Percentiles rank a stretch among this genome's conserved stretches.
Conservation (phyloP, 805 yeast species). For the Candida sithepensis region DNA sequence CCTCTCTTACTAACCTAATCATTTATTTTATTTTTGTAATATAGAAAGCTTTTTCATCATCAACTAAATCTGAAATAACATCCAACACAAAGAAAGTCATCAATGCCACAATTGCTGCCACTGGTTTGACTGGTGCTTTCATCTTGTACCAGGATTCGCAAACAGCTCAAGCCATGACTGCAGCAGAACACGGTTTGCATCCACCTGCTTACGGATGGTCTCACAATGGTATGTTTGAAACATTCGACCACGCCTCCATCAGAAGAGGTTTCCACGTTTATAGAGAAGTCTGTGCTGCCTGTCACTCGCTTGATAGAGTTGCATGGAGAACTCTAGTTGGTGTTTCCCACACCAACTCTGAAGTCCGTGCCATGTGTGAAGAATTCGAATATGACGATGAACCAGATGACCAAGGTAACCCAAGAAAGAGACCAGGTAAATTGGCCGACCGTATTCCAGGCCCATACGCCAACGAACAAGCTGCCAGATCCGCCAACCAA, state of each 20-base stretch:
- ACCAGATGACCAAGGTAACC: slow-evolving; percentile 94
- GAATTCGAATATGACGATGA: slow-evolving; percentile 97
- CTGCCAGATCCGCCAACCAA: slow-evolving; percentile 99
- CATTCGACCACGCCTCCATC: slow-evolving; percentile 92
- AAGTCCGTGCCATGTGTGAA: slow-evolving; percentile 90
- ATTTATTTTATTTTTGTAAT: slow-evolving; percentile 1
- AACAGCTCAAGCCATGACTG: slow-evolving; percentile 94
- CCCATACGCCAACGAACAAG: slow-evolving; percentile 97
- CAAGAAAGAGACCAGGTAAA: slow-evolving; percentile 97
- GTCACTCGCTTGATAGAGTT: slow-evolving; percentile 94
- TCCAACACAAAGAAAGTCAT: slow-evolving; percentile 45
- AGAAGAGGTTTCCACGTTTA: slow-evolving; percentile 99
- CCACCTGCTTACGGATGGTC: slow-evolving; percentile 93
- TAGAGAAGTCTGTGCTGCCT: slow-evolving; percentile 98
- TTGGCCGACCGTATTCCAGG: slow-evolving; percentile 92
- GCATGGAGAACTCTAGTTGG: slow-evolving; percentile 99
- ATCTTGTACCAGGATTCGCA: slow-evolving; percentile 78
- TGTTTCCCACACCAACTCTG: slow-evolving; percentile 87
- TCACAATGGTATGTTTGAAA: slow-evolving; percentile 85
- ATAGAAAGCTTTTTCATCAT: slow-evolving; percentile 34
- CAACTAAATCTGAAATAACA: slow-evolving; percentile 29
- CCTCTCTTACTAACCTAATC: slow-evolving; percentile 8
- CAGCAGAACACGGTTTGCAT: slow-evolving; percentile 98
- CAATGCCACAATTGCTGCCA: slow-evolving; percentile 63
- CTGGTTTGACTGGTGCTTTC: slow-evolving; percentile 80